Conservation (phyloP, 805 yeast species). For the Candida koratica region DNA sequence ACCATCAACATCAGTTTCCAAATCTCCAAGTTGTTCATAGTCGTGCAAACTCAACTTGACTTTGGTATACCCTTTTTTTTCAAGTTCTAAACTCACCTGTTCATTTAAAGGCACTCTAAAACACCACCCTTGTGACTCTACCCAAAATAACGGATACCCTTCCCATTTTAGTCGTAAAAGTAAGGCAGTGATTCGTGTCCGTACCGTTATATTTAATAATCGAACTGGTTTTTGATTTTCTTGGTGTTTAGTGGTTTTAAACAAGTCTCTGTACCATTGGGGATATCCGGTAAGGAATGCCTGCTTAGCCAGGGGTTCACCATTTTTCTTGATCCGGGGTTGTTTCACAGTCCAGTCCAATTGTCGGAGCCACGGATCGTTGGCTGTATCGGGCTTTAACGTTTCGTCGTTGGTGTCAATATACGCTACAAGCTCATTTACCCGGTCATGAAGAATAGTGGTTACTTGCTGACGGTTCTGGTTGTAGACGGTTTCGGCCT, state of each 20-base stretch:
- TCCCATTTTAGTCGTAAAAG: slow-evolving; percentile 82
- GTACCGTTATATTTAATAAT: slow-evolving; percentile 58
- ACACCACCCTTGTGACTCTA: slow-evolving; percentile 82
- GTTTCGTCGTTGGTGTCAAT: slow-evolving; percentile 30
- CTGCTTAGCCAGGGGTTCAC: slow-evolving; percentile 66
- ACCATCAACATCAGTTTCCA: slow-evolving; percentile 19
- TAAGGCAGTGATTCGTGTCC: slow-evolving; percentile 73
- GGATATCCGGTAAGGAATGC: slow-evolving; percentile 84
- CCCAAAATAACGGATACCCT: slow-evolving; percentile 77
- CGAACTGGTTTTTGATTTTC: slow-evolving; percentile 31
- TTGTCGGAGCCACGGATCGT: slow-evolving; percentile 89
- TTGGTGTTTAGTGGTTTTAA: slow-evolving; percentile 25
- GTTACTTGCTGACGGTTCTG: slow-evolving; percentile 55
- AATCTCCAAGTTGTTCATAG: slow-evolving; percentile 9
- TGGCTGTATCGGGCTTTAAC: slow-evolving; percentile 30
- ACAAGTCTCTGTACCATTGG: slow-evolving; percentile 77
- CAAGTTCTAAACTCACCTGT: slow-evolving; percentile 23
- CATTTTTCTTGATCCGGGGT: slow-evolving; percentile 59
- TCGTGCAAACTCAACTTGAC: slow-evolving; percentile 30
- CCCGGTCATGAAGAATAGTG: slow-evolving; percentile 53
- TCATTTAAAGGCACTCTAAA: slow-evolving; percentile 55
- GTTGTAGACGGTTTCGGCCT: slow-evolving; percentile 65
- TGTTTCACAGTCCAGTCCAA: slow-evolving; percentile 79
- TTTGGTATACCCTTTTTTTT: slow-evolving; percentile 35
- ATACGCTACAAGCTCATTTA: slow-evolving; percentile 50